phyloP scores from a whole-genome alignment of 192 early-diverging fungal species.

The Umbelopsis isabellina region DNA sequence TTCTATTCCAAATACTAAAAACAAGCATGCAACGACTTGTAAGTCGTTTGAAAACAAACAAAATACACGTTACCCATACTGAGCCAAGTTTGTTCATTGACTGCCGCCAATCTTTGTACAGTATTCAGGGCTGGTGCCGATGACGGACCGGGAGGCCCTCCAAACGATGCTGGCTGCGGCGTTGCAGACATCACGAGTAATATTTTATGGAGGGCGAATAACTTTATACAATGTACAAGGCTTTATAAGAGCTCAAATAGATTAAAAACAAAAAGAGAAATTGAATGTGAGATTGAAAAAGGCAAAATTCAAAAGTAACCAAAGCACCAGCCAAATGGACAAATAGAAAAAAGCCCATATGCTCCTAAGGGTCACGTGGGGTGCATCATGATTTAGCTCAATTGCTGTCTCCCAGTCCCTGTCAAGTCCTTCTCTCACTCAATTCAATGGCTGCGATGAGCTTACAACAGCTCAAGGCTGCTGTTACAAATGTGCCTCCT shows the following conservation, averaged over 20 bases:
- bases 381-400: not conserved
- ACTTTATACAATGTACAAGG: not conserved
- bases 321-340: no score
- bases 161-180: conserved; percentile 2
- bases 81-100: conserved; percentile 40
- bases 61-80: conserved; percentile 34
- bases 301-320: no score
- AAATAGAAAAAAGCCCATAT: no score
- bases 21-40: no score
- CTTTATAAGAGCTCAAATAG: not conserved
- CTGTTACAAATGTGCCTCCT: conserved; percentile 48
- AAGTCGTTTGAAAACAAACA: not conserved
- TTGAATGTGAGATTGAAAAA: no score
- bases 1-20: no score
- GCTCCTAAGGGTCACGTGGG: no score
- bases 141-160: conserved; percentile 21
- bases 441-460: not conserved
- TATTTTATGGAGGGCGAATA: conserved; percentile 8
- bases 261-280: not conserved
- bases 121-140: conserved; percentile 13
- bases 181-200: conserved; percentile 18
- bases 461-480: conserved; percentile 25
- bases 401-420: not conserved
- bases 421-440: not conserved
- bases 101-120: conserved; percentile 34